phyloP scores from a whole-genome alignment of 2,329 filamentous ascomycete genomes.

The Colletotrichum godetiae region DNA sequence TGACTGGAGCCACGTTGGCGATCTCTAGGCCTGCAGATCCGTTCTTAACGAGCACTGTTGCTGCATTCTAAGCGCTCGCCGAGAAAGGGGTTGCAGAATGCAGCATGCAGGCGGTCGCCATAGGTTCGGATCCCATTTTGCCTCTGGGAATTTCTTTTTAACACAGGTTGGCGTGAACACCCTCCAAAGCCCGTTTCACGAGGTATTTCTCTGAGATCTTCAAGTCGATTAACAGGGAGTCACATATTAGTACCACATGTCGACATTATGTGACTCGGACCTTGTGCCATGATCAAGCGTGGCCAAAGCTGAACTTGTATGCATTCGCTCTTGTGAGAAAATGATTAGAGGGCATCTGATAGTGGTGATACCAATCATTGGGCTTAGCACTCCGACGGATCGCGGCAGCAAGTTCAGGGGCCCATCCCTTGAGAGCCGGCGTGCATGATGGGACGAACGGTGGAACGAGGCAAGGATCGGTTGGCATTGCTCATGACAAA shows the following conservation, averaged over 20 bases:
- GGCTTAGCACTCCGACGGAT: background rate
- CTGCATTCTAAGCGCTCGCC: constrained; percentile 29
- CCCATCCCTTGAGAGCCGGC: background rate
- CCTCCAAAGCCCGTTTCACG: constrained; percentile 24
- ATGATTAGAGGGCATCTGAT: background rate
- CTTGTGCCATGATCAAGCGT: constrained; percentile 3
- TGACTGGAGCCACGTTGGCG: constrained; percentile 34
- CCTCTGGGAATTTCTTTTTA: constrained; percentile 8
- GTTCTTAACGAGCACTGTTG: background rate
- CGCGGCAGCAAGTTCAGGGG: background rate
- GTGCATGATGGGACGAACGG: background rate
- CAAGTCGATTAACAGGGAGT: constrained; percentile 18
- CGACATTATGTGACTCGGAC: background rate
- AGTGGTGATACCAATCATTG: constrained; percentile 1
- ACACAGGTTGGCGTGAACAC: constrained; percentile 8
- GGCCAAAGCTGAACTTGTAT: background rate
- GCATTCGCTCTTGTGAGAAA: background rate
- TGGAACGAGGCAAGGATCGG: background rate
- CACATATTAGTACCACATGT: background rate
- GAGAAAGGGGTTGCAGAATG: constrained; percentile 11
- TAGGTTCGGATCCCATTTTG: constrained; percentile 3
- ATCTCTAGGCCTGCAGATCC: constrained; percentile 10
- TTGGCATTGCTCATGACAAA: background rate
- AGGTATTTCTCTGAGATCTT: constrained; percentile 9
- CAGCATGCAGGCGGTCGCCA: constrained; percentile 5